Conservation (phyloP, 306 rosid species). For the Sophora flavescens region DNA sequence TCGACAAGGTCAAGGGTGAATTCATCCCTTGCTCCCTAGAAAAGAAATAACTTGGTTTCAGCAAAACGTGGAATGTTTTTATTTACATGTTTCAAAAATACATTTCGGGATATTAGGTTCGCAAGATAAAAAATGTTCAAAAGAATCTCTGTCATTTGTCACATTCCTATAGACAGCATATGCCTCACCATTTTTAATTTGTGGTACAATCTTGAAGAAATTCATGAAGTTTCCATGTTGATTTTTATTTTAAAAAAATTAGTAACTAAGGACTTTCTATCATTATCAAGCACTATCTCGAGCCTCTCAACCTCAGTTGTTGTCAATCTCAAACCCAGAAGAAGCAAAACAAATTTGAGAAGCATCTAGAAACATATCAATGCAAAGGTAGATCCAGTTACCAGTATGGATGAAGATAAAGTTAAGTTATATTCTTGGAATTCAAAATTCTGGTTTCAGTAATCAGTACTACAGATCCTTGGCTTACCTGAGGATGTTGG, state of each 20-base stretch:
- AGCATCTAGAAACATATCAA: neutral
- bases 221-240: slow-evolving; percentile 19
- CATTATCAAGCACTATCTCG: neutral
- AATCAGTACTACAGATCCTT: slow-evolving; percentile 36
- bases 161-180: slow-evolving; percentile 26
- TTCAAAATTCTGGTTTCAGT: slow-evolving; percentile 37
- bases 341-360: slow-evolving; percentile 18
- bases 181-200: slow-evolving; percentile 24
- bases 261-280: neutral
- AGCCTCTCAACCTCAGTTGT: slow-evolving; percentile 22
- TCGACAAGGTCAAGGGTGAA: slow-evolving; percentile 96
- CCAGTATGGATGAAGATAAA: slow-evolving; percentile 27
- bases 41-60: slow-evolving; percentile 35
- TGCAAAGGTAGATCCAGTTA: slow-evolving; percentile 7
- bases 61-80: slow-evolving; percentile 22
- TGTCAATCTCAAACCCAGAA: slow-evolving; percentile 21
- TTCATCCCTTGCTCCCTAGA: slow-evolving; percentile 85
- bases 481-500: slow-evolving; percentile 76
- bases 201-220: slow-evolving; percentile 19
- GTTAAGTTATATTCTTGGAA: slow-evolving; percentile 27
- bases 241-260: neutral
- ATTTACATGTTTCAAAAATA: slow-evolving; percentile 19
- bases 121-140: neutral
- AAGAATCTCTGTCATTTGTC: slow-evolving; percentile 7
- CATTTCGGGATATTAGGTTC: slow-evolving; percentile 19